These are phyloP conservation scores for Triticum monococcum DNA, from an alignment of 176 grass and related monocot species.

Conservation along the genomic window DNA sequence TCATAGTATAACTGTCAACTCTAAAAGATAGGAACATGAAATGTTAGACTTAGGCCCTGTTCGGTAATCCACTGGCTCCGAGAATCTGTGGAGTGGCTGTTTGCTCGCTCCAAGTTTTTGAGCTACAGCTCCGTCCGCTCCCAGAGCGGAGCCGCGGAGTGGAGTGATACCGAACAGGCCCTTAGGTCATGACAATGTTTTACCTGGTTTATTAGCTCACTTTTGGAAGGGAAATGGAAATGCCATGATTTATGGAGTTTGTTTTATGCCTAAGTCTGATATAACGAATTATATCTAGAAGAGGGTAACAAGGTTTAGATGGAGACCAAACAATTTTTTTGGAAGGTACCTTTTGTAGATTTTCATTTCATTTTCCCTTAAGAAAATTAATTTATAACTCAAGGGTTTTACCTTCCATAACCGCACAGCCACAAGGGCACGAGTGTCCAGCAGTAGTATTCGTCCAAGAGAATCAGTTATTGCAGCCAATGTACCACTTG, in stretches of 20 bases:
- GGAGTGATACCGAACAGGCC: no score
- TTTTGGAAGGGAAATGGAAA: no score
- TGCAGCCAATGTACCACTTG: slow-evolving; percentile 85
- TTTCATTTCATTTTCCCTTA: background rate
- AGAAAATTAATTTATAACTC: background rate
- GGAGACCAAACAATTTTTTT: background rate
- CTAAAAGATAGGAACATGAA: no score
- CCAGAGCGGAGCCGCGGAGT: no score
- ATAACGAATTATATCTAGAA: slow-evolving; percentile 20
- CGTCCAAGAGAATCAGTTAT: slow-evolving; percentile 97
- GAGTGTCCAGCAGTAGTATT: slow-evolving; percentile 85
- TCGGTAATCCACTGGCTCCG: no score
- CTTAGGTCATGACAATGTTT: no score
- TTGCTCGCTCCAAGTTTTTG: no score
- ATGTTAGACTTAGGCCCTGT: no score
- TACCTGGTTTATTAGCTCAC: no score
- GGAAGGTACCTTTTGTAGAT: background rate
- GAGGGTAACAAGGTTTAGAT: background rate
- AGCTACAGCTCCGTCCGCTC: no score
- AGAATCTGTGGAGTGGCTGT: no score
- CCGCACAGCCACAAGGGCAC: slow-evolving; percentile 87
- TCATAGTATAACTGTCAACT: no score
- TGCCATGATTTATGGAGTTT: background rate
- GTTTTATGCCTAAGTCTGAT: background rate
- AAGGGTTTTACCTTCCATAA: slow-evolving; percentile 80